Base-by-base conservation (phyloP, 148 eudicot genomes). In the Rhododendron griersonianum region DNA sequence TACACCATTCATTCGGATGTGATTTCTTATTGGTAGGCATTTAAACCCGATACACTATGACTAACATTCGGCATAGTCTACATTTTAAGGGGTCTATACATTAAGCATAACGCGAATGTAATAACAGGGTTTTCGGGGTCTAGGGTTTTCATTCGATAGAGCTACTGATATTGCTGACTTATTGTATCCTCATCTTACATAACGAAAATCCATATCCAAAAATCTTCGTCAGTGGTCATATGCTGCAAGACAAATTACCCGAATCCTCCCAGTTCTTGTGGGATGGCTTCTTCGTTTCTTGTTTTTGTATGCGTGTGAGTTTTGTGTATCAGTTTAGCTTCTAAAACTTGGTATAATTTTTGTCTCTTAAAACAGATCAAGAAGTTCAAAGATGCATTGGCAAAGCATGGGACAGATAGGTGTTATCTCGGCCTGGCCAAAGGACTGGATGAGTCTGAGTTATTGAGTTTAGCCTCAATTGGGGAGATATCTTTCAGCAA, bases 371-470 rank as follows among this genome's bases (percentile, higher is more conserved):
- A 84, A 73, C 93, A 96, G 99, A 95, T 96, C 86, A 96, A 95
- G 92, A 96, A 96, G 86, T 96, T 96, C 77, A 96, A 91, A 86
- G 94, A 91, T 91, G 96, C 98, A 76, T 86, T 96, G 84, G 94
- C 93, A 51, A 95, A 93, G 83, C 91, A 95, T 81, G 90, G 91
- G 84, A 65, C 93, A 14, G 94, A 91, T 30, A 87, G 90, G 30
- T 86, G 88, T 65, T 86, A 78, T 87, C 87, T 91, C 87, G 96
- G 93, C 67, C 96, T 95, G 44, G 93, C 99, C 2, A 95, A 91
- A 77, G 99, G 99, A 21, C 83, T 96, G 21, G 91, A 93, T 41
- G 99, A 95, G 84, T 90, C 93, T 25, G 99, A 96, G 87, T 85
- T 95, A 7, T 47, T 89, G 76, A 89, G 86, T 51, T 90, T 96